A percentile compares a stretch with the other conserved stretches of the same genome.
phyloP scores from a whole-genome alignment of 345 rosid species.

The Eucalyptus marginata region DNA sequence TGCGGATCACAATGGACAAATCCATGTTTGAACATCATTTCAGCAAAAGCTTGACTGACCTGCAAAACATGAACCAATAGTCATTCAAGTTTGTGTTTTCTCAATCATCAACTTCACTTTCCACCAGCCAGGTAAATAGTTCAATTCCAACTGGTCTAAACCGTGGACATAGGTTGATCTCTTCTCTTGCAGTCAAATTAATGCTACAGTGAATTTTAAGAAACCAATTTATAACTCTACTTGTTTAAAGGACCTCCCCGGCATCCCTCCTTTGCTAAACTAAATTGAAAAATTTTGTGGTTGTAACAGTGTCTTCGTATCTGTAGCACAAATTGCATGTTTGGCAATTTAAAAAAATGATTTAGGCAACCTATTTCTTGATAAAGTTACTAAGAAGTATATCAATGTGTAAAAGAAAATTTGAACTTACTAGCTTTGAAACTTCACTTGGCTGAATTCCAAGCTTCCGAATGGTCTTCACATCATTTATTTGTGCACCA shows the following conservation, averaged over 20 bases:
- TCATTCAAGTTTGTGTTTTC: neutral
- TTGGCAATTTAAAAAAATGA: neutral
- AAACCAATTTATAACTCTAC: neutral
- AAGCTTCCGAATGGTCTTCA: conserved; percentile 53
- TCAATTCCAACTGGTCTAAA: neutral
- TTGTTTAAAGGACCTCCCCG: neutral
- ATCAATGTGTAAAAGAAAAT: neutral
- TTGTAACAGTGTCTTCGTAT: neutral
- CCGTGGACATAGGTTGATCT: neutral
- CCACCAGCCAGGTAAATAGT: neutral
- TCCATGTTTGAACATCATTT: conserved; percentile 96
- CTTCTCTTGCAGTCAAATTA: neutral
- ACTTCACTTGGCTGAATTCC: conserved; percentile 74
- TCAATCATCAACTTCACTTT: neutral
- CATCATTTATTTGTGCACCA: conserved; percentile 77
- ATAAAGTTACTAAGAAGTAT: neutral
- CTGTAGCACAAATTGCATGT: neutral
- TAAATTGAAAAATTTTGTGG: neutral
- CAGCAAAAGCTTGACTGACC: conserved; percentile 87
- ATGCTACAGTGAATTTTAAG: neutral
- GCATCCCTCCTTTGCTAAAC: neutral
- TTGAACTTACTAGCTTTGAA: conserved; percentile 62
- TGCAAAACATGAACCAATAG: conserved; percentile 8
- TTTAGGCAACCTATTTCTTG: neutral
- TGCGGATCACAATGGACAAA: conserved; percentile 99